Base-by-base conservation (phyloP, 108 stramenopile genomes). In the Stephanodiscus minutulus region DNA sequence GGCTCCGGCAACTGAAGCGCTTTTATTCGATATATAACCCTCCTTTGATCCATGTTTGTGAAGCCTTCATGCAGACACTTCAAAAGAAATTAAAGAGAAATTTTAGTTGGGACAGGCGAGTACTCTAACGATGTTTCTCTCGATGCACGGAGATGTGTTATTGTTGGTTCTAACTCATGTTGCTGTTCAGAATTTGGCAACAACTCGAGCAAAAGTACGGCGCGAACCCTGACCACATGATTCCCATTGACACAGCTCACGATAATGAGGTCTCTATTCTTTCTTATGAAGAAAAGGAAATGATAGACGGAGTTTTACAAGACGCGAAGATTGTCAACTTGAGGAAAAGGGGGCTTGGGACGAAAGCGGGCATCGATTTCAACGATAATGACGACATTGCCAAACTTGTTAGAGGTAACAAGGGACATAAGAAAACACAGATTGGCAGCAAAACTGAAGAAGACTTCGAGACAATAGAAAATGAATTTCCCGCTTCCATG, bases 21-120 rank as follows among this genome's bases (percentile, higher is more conserved):
- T 87, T 87, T 65, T 87, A 83, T 52, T 70, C 79, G 36, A 66
- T 87, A 7, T 61, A 77, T 25, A 79, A 85, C 52, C 86, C 86
- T 18, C 36, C 52, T 12, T 53, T 83, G 60, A 72, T 85, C 9
- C 43, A 59, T 25, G 55, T 64, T 3, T 75, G 82, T 52, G 83
- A 82, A 29, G 74, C 82, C 17, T 79, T 79, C 25, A 72, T 84
- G 59, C 61, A 35, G 61, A 64, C 59, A 36, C 33, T 81, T 15
- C 60, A 74, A 27, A 56, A 41, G 39, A 57, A 31, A 41, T 43
- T 73, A n/a, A 73, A 73, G 57, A 81, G 68, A 21, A 61, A 74
- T 7, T 81, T 81, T 55, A 66, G 68, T 36, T 81, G 79, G 79
- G 68, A 70, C 2, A 64, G 62, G 62, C 25, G 33, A 48, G 62